These are phyloP conservation scores for Dendrobium catenatum DNA, from an alignment of 106 monocot species.

Conservation along the genomic window DNA sequence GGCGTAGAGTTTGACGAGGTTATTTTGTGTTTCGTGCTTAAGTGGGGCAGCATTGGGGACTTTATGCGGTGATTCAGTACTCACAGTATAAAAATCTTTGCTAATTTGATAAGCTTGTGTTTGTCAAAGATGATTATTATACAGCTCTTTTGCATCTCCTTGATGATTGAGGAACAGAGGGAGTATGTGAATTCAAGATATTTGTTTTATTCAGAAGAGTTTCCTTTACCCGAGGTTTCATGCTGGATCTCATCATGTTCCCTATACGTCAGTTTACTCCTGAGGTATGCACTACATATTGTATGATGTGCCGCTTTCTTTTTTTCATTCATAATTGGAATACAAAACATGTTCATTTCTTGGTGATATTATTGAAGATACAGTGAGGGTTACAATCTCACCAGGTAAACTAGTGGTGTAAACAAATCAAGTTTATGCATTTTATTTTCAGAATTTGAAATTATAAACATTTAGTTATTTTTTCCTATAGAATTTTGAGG, in stretches of 20 bases:
- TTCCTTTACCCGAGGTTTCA: background rate
- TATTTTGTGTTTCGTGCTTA: background rate
- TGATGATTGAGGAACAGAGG: background rate
- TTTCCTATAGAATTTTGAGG: too few relatives aligned
- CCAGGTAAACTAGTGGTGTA: too few relatives aligned
- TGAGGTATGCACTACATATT: background rate
- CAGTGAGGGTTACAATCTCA: background rate
- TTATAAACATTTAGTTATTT: too few relatives aligned
- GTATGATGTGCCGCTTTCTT: background rate
- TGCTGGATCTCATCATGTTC: background rate
- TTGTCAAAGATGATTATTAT: too few relatives aligned
- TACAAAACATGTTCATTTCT: background rate
- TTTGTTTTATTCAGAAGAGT: background rate
- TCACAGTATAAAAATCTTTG: constrained; percentile 13
- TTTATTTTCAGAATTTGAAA: too few relatives aligned
- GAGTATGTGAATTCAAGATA: background rate
- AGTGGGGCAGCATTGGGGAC: constrained; percentile 8
- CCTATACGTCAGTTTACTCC: background rate
- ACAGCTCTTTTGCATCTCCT: too few relatives aligned
- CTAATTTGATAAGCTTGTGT: too few relatives aligned
- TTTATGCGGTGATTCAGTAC: background rate
- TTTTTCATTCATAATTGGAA: background rate
- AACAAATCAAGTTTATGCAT: too few relatives aligned
- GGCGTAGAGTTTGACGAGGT: background rate
- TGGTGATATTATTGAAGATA: background rate